Base-by-base conservation (phyloP, 129 eudicot genomes). In the Kitagawia praeruptora region DNA sequence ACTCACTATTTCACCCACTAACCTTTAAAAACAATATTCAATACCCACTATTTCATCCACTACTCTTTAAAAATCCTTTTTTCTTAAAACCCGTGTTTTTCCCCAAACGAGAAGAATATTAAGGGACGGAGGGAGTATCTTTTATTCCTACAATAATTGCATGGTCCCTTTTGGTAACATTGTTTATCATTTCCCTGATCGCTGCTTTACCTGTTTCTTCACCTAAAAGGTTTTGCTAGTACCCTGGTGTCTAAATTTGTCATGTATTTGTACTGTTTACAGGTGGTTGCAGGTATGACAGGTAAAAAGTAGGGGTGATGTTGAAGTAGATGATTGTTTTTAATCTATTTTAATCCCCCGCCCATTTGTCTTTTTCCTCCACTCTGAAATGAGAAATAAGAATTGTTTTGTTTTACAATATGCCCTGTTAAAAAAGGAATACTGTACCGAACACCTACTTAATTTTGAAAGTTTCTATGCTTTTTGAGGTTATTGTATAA, bases 271-370 rank as follows among this genome's bases (percentile, higher is more conserved):
- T 72, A 31, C 74, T 53, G 37, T 37, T 73, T 80, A 73, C 86
- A 86, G 92, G 96, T 90, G 61, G 89, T 90, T 80, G 87, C 89
- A 37, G 90, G 90, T 45, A 85, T 90, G 92, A 90, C 89, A 4
- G 96, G 90, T 78, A 88, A 88, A 80, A 90, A 90, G 77, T 45
- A 85, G 86, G 69, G 78, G 67, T 72, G 78, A 73, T 79, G 73
- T 23, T 16, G 70, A 42, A 73, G 25, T 23, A 41, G 27, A 21
- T 23, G 10, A 41, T 73, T 41, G 54, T 44, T 44, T 44, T 34
- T n/a, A 25, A 41, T 5, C 1, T 73, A 5, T n/a, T 11, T 13
- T 46, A 1, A 9, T 74, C 6, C 77, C n/a, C 34, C 61, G 12
- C 34, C 6, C 28, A 19, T 41, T 42, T 73, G 76, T 12, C 31